Percentiles rank a stretch among this genome's conserved stretches.
phyloP scores from a whole-genome alignment of 108 stramenopile genomes.

The Skeletonema grethae region DNA sequence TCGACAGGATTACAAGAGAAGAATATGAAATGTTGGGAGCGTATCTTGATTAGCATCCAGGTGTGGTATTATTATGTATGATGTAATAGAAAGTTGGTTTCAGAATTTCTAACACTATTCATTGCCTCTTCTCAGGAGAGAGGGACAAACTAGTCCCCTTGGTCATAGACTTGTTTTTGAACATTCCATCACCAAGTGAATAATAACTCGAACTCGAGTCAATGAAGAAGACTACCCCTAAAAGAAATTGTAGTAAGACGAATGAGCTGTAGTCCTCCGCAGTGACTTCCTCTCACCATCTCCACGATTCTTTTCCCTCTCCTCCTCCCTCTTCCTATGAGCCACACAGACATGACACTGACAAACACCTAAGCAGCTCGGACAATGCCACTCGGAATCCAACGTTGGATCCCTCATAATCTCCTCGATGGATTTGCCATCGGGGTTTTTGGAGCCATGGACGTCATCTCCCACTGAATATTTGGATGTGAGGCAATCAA shows the following conservation, averaged over 20 bases:
- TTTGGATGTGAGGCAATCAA: conserved; percentile 24
- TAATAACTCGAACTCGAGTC: too few relatives aligned
- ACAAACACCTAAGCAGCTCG: conserved; percentile 35
- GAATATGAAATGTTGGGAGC: neutral
- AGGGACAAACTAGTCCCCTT: too few relatives aligned
- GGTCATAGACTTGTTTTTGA: too few relatives aligned
- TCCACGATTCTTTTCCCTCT: conserved; percentile 26
- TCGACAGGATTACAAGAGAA: neutral
- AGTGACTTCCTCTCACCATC: conserved; percentile 15
- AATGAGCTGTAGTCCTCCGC: conserved; percentile 11
- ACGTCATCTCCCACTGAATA: conserved; percentile 33
- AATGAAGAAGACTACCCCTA: neutral
- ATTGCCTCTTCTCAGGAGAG: too few relatives aligned
- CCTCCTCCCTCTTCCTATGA: conserved; percentile 34
- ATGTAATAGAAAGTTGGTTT: too few relatives aligned
- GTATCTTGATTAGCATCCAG: neutral
- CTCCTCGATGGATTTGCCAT: conserved; percentile 22
- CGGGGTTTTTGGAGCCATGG: neutral
- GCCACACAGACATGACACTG: conserved; percentile 17
- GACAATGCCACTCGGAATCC: conserved; percentile 44
- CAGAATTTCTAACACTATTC: too few relatives aligned
- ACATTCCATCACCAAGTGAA: too few relatives aligned
- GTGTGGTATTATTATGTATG: too few relatives aligned
- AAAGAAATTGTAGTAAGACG: conserved; percentile 9
- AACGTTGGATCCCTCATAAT: neutral